phyloP scores from a whole-genome alignment of 192 early-diverging fungal genomes.

The Pilobolus umbonatus region DNA sequence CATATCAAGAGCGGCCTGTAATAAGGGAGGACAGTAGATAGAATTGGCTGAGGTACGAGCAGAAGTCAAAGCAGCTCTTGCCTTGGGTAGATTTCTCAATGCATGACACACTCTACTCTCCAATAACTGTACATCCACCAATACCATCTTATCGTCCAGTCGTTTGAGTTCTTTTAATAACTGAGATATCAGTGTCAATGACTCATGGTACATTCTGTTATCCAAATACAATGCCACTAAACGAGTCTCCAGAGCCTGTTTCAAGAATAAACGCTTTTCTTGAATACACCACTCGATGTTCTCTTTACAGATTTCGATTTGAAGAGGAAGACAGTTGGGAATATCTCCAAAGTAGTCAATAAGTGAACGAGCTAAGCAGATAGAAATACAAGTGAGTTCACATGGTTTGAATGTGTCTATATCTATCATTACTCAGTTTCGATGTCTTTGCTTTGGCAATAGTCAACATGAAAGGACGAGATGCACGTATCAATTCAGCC shows the following conservation, averaged over 20 bases:
- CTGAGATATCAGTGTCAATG: constrained; percentile 72
- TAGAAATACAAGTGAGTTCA: background rate
- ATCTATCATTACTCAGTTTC: constrained; percentile 70
- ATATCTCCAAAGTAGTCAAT: constrained; percentile 87
- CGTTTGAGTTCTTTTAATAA: constrained; percentile 97
- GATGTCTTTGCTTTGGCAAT: constrained; percentile 97
- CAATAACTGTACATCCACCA: constrained; percentile 95
- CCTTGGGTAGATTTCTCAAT: constrained; percentile 88
- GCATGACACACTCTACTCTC: constrained; percentile 94
- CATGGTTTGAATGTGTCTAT: too few relatives aligned
- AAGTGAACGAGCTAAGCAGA: constrained; percentile 67
- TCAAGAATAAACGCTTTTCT: constrained; percentile 94
- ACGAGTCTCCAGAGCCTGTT: constrained; percentile 92
- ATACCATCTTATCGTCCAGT: constrained; percentile 96
- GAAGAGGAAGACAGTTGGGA: constrained; percentile 78
- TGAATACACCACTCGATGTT: constrained; percentile 88
- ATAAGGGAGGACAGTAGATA: constrained; percentile 94
- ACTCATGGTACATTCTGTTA: constrained; percentile 93
- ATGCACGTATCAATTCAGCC: constrained; percentile 74
- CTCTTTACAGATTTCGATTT: constrained; percentile 91
- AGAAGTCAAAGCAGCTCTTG: constrained; percentile 91
- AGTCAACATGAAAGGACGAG: constrained; percentile 70
- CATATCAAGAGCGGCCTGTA: constrained; percentile 95
- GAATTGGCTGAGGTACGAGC: constrained; percentile 96
- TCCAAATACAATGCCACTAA: constrained; percentile 85